Evolutionary conservation across 169 alveolate species (phyloP).

Genomic region (Plasmodium fragile): DNA sequence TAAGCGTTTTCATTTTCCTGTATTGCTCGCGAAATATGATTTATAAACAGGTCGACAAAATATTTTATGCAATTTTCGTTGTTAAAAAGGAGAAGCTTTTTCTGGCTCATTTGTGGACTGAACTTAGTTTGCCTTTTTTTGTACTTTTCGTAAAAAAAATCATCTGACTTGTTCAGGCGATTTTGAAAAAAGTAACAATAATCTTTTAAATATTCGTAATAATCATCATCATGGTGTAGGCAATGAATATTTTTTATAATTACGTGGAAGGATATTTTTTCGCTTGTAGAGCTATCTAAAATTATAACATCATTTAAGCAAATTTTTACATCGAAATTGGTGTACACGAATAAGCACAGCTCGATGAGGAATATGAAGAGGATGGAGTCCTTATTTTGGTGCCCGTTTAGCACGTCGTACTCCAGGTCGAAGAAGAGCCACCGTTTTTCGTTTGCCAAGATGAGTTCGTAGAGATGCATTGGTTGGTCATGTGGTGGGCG

Average conservation of each 20-base stretch:
- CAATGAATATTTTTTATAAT: constrained; percentile 71
- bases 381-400: constrained; percentile 43
- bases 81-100: constrained; percentile 45
- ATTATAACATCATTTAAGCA: constrained; percentile 58
- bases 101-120: background rate
- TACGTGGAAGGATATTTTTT: constrained; percentile 73
- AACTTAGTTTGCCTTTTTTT: constrained; percentile 44
- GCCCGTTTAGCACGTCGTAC: constrained; percentile 22
- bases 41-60: constrained; percentile 69
- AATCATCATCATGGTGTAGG: constrained; percentile 15
- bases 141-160: constrained; percentile 52
- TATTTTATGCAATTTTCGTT: constrained; percentile 52
- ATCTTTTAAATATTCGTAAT: constrained; percentile 69
- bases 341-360: constrained; percentile 44
- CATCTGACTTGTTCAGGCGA: background rate
- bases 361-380: constrained; percentile 63
- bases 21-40: constrained; percentile 4
- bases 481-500: background rate
- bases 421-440: constrained; percentile 75
- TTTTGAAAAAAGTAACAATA: constrained; percentile 52
- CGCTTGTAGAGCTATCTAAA: constrained; percentile 68
- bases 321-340: constrained; percentile 40
- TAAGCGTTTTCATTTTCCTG: constrained; percentile 23
- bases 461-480: constrained; percentile 67
- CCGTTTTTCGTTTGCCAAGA: constrained; percentile 53